A percentile compares a stretch with the other conserved stretches of the same genome.
Evolutionary conservation across 2,329 filamentous ascomycete species (phyloP).

Genomic region (Colletotrichum acutatum): DNA sequence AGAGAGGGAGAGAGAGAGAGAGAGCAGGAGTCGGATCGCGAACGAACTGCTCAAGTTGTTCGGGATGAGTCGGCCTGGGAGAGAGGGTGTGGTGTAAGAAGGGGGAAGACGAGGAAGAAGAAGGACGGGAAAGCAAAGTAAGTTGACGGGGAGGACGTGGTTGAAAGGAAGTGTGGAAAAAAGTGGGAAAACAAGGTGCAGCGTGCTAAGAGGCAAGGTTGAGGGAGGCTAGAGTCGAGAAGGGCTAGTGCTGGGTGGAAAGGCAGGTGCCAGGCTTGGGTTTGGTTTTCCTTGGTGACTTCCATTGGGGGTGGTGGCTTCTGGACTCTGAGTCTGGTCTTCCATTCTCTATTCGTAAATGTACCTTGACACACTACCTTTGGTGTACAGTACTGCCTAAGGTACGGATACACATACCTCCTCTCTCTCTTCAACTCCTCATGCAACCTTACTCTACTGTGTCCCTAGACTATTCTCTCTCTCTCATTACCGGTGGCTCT

Average conservation of each 20-base stretch:
- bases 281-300: not conserved
- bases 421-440: too few relatives aligned
- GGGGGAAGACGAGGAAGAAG: slow-evolving; percentile 32
- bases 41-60: slow-evolving; percentile 2
- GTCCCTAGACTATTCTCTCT: not conserved
- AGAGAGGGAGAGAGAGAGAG: not conserved
- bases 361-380: too few relatives aligned
- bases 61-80: slow-evolving; percentile 22
- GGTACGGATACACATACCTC: too few relatives aligned
- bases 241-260: slow-evolving; percentile 13
- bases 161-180: slow-evolving; percentile 31
- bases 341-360: not conserved
- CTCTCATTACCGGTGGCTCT: not conserved
- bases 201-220: slow-evolving; percentile 5
- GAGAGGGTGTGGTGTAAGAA: slow-evolving; percentile 26
- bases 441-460: not conserved
- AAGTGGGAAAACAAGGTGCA: slow-evolving; percentile 29
- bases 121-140: slow-evolving; percentile 6
- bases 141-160: slow-evolving; percentile 24
- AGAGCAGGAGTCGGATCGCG: slow-evolving; percentile 1
- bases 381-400: too few relatives aligned
- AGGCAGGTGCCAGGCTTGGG: slow-evolving; percentile 8
- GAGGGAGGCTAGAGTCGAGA: slow-evolving; percentile 6
- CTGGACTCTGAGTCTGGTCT: not conserved
- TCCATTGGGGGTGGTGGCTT: not conserved